Evolutionary conservation across 805 yeast genomes (phyloP).

Genomic region (Saccharomycopsis babjevae): DNA sequence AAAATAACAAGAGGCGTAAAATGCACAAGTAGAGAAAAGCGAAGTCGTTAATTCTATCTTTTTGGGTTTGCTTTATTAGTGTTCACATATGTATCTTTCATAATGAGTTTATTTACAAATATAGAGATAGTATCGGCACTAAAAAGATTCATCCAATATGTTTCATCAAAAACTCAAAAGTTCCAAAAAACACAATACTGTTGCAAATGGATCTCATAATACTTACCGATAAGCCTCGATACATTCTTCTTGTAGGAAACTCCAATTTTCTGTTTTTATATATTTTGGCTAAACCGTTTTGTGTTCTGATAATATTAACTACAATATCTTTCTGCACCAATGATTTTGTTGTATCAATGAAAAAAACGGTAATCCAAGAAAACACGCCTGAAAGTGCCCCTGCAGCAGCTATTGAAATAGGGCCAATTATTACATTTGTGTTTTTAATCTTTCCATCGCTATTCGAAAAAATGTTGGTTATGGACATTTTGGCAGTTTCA

Average conservation of each 20-base stretch:
- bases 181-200: conserved; percentile 66
- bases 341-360: conserved; percentile 73
- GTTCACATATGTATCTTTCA: no score
- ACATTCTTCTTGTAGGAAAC: conserved; percentile 42
- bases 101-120: background rate
- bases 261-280: conserved; percentile 25
- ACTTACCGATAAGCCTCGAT: conserved; percentile 72
- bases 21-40: background rate
- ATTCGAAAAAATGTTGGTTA: conserved; percentile 24
- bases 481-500: conserved; percentile 52
- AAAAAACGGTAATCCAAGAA: conserved; percentile 68
- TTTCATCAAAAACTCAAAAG: conserved; percentile 59
- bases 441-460: conserved; percentile 27
- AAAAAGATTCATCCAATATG: conserved; percentile 30
- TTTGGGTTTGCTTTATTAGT: no score
- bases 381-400: conserved; percentile 76
- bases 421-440: conserved; percentile 25
- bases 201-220: conserved; percentile 59
- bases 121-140: background rate
- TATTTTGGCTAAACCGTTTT: conserved; percentile 35
- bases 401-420: conserved; percentile 47
- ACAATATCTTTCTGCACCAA: conserved; percentile 66
- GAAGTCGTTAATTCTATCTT: background rate
- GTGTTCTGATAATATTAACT: conserved; percentile 47
- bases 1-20: background rate